Conservation (phyloP, 306 rosid genomes). For the Chamaecrista fasciculata region DNA sequence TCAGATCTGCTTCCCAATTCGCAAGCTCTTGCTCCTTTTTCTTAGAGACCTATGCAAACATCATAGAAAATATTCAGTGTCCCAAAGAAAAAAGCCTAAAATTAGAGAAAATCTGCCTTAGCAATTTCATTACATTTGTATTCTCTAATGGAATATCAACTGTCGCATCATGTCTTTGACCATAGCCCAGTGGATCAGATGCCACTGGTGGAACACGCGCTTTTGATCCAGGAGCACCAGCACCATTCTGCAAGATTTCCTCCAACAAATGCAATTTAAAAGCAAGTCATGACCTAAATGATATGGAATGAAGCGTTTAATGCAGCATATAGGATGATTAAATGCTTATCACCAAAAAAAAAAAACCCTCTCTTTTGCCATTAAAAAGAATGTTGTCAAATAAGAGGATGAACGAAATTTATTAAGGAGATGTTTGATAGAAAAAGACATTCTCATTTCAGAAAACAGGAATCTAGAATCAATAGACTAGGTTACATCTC, state of each 20-base stretch:
- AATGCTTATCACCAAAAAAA: neutral
- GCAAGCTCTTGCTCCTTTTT: constrained; percentile 83
- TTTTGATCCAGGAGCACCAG: constrained; percentile 65
- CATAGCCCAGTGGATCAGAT: constrained; percentile 73
- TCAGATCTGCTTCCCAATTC: constrained; percentile 88
- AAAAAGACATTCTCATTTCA: neutral
- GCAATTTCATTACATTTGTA: constrained; percentile 49
- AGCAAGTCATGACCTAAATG: constrained; percentile 15
- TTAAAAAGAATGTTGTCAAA: neutral
- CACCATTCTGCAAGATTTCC: constrained; percentile 61
- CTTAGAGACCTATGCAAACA: constrained; percentile 67
- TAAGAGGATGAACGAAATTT: constrained; percentile 1
- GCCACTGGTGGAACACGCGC: constrained; percentile 59
- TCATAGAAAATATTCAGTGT: constrained; percentile 28
- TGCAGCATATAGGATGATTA: neutral
- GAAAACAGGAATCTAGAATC: neutral
- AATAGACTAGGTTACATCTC: neutral
- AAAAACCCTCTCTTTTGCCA: neutral
- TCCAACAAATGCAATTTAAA: constrained; percentile 14
- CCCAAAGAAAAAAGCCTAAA: constrained; percentile 2
- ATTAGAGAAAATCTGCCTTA: constrained; percentile 8
- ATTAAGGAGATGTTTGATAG: neutral
- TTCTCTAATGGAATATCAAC: constrained; percentile 87
- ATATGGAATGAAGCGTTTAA: constrained; percentile 18
- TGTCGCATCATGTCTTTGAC: constrained; percentile 87